Evolutionary conservation across 164 flowering plant species (phyloP).

Genomic region (Echeveria elegans): DNA sequence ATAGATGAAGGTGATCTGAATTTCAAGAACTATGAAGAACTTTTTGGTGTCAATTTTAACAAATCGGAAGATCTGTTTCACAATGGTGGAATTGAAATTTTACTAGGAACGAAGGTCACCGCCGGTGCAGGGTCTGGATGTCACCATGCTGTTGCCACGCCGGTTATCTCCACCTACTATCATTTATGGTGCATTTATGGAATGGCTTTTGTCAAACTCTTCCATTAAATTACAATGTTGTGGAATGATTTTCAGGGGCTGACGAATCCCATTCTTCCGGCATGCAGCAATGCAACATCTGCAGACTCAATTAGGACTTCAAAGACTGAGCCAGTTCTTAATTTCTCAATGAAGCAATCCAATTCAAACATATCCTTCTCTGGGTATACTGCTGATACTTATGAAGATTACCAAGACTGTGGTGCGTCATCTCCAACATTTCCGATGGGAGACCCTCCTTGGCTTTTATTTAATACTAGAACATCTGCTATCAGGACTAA

Average conservation of each 20-base stretch:
- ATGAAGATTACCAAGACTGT: conserved; percentile 23
- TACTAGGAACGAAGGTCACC: conserved; percentile 53
- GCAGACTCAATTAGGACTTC: conserved; percentile 67
- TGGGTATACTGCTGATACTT: conserved; percentile 48
- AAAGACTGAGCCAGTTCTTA: conserved; percentile 55
- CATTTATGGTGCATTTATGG: no score
- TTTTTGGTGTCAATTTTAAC: conserved; percentile 55
- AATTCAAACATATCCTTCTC: conserved; percentile 64
- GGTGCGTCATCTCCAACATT: conserved; percentile 47
- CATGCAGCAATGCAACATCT: conserved; percentile 73
- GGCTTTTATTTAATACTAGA: conserved; percentile 41
- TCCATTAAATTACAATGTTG: neutral
- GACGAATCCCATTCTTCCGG: conserved; percentile 41
- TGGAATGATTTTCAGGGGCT: conserved; percentile 16
- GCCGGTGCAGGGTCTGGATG: conserved; percentile 43
- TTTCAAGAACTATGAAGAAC: conserved; percentile 80
- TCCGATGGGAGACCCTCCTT: conserved; percentile 68
- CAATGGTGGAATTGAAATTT: conserved; percentile 64
- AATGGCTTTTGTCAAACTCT: neutral
- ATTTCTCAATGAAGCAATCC: conserved; percentile 23
- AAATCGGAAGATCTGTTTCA: conserved; percentile 54
- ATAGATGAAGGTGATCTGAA: conserved; percentile 69
- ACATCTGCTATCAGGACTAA: conserved; percentile 50
- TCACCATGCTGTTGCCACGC: no score
- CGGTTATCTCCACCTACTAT: conserved; percentile 29